phyloP scores from a whole-genome alignment of 495 filamentous ascomycete genomes.

The Aspergillus incahuasiensis region DNA sequence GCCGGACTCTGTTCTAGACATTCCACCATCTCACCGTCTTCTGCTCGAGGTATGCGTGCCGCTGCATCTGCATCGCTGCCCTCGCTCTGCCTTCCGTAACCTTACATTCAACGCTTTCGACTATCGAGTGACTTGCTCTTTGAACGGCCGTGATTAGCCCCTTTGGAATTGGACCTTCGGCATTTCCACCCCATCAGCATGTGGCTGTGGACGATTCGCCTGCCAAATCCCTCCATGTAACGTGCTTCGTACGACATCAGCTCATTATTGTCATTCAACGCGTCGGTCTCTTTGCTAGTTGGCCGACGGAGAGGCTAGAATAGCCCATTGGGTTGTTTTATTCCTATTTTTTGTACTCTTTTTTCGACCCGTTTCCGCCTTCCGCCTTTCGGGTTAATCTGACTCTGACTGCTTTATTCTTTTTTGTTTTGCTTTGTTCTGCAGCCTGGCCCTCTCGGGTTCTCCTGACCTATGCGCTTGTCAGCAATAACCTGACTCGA shows the following conservation, averaged over 20 bases:
- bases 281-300: conserved; percentile 9
- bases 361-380: conserved; percentile 25
- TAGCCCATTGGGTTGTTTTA: conserved; percentile 11
- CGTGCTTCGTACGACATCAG: conserved; percentile 31
- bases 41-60: conserved; percentile 20
- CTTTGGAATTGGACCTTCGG: conserved; percentile 11
- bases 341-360: conserved; percentile 14
- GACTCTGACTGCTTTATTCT: background rate
- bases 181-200: conserved; percentile 32
- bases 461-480: conserved; percentile 38
- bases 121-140: conserved; percentile 8
- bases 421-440: conserved; percentile 28
- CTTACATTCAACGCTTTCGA: conserved; percentile 7
- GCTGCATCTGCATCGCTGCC: conserved; percentile 14
- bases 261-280: conserved; percentile 10
- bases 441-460: conserved; percentile 31
- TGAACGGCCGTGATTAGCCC: conserved; percentile 11
- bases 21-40: conserved; percentile 20
- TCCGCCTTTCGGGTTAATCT: conserved; percentile 15
- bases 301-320: conserved; percentile 3
- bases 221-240: conserved; percentile 35
- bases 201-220: conserved; percentile 41
- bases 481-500: conserved; percentile 30
- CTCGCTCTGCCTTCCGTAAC: conserved; percentile 14
- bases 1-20: conserved; percentile 34